A percentile compares a stretch with the other conserved stretches of the same genome.
These are phyloP conservation scores for Coniella vitis DNA, from an alignment of 2,329 filamentous ascomycete species.

Conservation along the genomic window DNA sequence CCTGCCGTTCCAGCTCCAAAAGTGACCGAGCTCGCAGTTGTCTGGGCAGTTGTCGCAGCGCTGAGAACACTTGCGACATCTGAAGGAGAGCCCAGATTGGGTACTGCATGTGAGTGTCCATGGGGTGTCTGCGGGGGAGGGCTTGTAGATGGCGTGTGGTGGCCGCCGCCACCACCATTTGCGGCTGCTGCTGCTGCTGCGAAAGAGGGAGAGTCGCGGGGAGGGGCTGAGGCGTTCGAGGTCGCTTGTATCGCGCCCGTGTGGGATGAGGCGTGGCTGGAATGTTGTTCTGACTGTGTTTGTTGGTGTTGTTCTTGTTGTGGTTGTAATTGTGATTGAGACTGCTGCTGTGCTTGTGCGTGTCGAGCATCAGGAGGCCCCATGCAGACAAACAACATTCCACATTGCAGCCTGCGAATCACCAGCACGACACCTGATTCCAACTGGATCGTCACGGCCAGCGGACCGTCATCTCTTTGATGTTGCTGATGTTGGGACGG, in stretches of 20 bases:
- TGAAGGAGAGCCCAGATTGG: constrained; percentile 27
- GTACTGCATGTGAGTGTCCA: constrained; percentile 8
- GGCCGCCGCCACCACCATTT: background rate
- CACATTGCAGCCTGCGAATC: constrained; percentile 50
- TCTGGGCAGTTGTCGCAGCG: constrained; percentile 30
- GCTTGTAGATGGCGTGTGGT: constrained; percentile 16
- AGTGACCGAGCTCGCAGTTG: constrained; percentile 24
- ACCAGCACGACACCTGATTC: constrained; percentile 49
- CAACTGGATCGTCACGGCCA: constrained; percentile 51
- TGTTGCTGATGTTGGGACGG: background rate
- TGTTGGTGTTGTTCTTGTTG: constrained; percentile 11
- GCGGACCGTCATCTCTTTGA: background rate
- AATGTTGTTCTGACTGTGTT: background rate
- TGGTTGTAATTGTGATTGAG: constrained; percentile 7
- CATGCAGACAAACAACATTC: constrained; percentile 56
- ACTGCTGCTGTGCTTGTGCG: constrained; percentile 3
- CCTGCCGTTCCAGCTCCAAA: constrained; percentile 33
- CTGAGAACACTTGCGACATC: constrained; percentile 43
- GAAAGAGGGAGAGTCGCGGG: background rate
- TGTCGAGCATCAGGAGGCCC: constrained; percentile 28
- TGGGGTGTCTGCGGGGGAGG: constrained; percentile 22
- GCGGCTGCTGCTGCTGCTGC: too few species aligned
- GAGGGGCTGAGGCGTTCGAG: background rate
- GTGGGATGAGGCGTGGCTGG: background rate
- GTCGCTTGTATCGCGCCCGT: background rate